A percentile compares a stretch with the other conserved stretches of the same genome.
phyloP scores from a whole-genome alignment of 106 monocot genomes.

The Iris macrosiphon region DNA sequence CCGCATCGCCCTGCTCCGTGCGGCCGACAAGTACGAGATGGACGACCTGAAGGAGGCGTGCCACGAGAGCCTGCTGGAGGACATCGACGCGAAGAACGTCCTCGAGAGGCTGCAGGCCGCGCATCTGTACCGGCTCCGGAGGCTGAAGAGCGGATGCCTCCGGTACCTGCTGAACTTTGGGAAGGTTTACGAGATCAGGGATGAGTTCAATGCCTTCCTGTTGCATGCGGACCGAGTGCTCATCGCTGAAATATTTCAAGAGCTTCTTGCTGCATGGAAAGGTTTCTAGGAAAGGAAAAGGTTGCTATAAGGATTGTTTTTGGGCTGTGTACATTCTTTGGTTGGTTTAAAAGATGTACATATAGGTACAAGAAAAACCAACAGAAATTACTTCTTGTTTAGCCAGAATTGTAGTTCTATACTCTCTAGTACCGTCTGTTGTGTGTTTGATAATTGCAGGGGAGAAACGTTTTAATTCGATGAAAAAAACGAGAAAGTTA shows the following conservation, averaged over 20 bases:
- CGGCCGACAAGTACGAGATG: conserved; percentile 88
- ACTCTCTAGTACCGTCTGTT: too few relatives aligned
- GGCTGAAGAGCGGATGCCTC: conserved; percentile 72
- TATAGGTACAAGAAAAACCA: too few relatives aligned
- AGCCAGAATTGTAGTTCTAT: too few relatives aligned
- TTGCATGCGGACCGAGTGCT: conserved; percentile 66
- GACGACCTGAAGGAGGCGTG: conserved; percentile 72
- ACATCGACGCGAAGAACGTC: conserved; percentile 72
- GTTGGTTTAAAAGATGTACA: too few relatives aligned
- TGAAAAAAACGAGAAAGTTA: too few relatives aligned
- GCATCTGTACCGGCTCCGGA: conserved; percentile 41
- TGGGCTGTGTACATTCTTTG: too few relatives aligned
- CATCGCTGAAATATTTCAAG: conserved; percentile 69
- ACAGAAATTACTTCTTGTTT: too few relatives aligned
- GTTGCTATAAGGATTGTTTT: too few relatives aligned
- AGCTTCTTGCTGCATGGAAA: conserved; percentile 75
- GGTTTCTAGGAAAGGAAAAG: conserved; percentile 35
- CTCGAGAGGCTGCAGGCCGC: conserved; percentile 81
- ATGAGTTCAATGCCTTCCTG: conserved; percentile 65
- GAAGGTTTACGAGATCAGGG: conserved; percentile 75
- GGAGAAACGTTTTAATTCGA: too few relatives aligned
- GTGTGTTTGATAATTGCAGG: too few relatives aligned
- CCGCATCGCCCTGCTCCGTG: conserved; percentile 61
- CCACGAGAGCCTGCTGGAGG: conserved; percentile 78
- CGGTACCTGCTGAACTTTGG: conserved; percentile 79